Base-by-base conservation (phyloP, 139 green algal species). In the Dunaliella primolecta region DNA sequence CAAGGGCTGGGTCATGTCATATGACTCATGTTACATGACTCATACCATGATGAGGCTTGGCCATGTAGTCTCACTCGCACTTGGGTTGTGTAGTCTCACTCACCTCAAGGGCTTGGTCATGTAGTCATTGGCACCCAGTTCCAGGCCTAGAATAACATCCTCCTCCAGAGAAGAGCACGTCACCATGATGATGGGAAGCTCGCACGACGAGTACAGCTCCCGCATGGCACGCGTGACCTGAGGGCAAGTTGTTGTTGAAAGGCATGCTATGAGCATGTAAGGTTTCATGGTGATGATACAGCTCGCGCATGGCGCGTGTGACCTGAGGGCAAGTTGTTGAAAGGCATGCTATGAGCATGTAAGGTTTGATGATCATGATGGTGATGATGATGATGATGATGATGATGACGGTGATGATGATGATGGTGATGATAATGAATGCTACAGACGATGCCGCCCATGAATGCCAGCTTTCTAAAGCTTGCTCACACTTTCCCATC, bases 161-260 rank as follows among this genome's bases (percentile, higher is more conserved):
- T 87, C 83, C 80, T 91, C 85, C 35, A 84, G 38, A 35, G 38
- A 84, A 29, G 33, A 77, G 72, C 81, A 86, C 34, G 82, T 89
- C 72, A 91, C 82, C 87, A 91, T 92, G 86, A 92, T 90, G 75
- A 92, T 84, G 34, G 89, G 89, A 46, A 92, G 75, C 46, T 86
- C 81, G 15, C n/a, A 79, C 0, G 80, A 46, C 25, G 46, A 76
- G 56, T 85, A 86, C 78, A 84, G 81, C 34, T 83, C 36, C 0
- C 88, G 88, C 15, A 91, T 74, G 32, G 83, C 46, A 1, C 38
- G 34, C 31, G 80, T 86, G 33, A 87, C 86, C 86, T 89, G 86
- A 36, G 46, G 30, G 27, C 27, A 31, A 79, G 23, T 79, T 21
- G 74, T 35, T 35, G 30, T 36, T 79, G 23, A 21, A 32, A 21